Conservation (phyloP, 257 asterid genomes). For the Eucommia ulmoides region DNA sequence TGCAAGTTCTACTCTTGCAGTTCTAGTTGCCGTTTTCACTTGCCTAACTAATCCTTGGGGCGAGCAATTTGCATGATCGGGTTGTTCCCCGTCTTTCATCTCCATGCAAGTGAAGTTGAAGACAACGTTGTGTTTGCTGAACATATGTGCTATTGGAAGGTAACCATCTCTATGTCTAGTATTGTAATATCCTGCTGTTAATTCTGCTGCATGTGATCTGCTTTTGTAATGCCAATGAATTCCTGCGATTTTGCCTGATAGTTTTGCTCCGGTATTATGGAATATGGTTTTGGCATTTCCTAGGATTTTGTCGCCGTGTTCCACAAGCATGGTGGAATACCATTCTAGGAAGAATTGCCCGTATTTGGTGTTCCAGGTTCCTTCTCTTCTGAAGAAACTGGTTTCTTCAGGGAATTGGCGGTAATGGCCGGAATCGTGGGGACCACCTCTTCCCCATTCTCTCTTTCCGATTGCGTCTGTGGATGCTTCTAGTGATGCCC, state of each 20-base stretch:
- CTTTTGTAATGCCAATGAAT: neutral
- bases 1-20: neutral
- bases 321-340: neutral
- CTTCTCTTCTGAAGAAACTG: neutral
- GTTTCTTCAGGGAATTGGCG: neutral
- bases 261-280: neutral
- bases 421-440: neutral
- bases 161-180: neutral
- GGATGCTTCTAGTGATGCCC: neutral
- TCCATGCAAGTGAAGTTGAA: neutral
- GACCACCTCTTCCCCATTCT: neutral
- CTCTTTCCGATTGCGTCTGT: neutral
- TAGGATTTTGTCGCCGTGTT: neutral
- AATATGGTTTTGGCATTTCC: neutral
- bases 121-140: neutral
- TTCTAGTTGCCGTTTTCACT: neutral
- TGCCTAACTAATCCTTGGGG: neutral
- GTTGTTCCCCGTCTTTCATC: neutral
- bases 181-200: too few relatives aligned
- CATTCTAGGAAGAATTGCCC: constrained; percentile 1
- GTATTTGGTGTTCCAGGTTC: neutral
- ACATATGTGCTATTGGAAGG: neutral
- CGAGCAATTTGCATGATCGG: neutral
- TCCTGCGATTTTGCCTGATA: neutral
- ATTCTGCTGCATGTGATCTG: neutral